Evolutionary conservation across 2,329 filamentous ascomycete genomes (phyloP).

Genomic region (Epicoccum sorghinum): DNA sequence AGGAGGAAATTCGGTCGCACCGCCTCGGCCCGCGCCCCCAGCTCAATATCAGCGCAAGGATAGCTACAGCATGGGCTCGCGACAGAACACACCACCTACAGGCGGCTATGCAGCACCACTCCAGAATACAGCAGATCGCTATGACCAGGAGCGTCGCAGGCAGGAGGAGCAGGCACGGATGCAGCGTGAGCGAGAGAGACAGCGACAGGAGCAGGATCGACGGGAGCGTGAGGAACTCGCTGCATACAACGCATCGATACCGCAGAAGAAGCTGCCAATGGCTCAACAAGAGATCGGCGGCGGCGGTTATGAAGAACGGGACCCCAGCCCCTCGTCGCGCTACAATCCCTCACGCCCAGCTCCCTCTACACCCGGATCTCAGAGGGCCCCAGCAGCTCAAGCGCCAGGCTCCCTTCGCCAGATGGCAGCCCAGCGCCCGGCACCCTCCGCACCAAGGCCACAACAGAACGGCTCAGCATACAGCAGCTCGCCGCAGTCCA

Average conservation of each 20-base stretch:
- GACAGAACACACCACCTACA: conserved; percentile 41
- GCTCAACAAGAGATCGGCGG: conserved; percentile 86
- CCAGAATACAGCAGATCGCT: conserved; percentile 37
- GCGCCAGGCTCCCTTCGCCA: conserved; percentile 58
- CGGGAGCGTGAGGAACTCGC: conserved; percentile 73
- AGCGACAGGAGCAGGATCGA: conserved; percentile 52
- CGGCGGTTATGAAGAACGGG: conserved; percentile 58
- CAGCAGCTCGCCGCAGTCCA: conserved; percentile 35
- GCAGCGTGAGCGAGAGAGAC: conserved; percentile 40
- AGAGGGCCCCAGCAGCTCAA: conserved; percentile 57
- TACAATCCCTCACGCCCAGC: conserved; percentile 88
- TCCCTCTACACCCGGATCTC: conserved; percentile 70
- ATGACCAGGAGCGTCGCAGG: conserved; percentile 35
- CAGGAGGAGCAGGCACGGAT: conserved; percentile 52
- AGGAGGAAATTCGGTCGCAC: conserved; percentile 55
- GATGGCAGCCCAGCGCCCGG: conserved; percentile 75
- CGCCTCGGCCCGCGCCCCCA: conserved; percentile 55
- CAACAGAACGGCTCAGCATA: conserved; percentile 43
- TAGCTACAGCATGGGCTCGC: conserved; percentile 47
- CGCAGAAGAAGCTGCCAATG: conserved; percentile 77
- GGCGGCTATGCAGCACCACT: conserved; percentile 37
- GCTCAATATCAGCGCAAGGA: conserved; percentile 52
- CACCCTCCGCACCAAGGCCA: conserved; percentile 71
- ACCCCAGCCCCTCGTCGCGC: conserved; percentile 59
- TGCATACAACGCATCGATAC: conserved; percentile 87